Conservation (phyloP, 495 filamentous ascomycete species). For the Sporormia fimetaria region DNA sequence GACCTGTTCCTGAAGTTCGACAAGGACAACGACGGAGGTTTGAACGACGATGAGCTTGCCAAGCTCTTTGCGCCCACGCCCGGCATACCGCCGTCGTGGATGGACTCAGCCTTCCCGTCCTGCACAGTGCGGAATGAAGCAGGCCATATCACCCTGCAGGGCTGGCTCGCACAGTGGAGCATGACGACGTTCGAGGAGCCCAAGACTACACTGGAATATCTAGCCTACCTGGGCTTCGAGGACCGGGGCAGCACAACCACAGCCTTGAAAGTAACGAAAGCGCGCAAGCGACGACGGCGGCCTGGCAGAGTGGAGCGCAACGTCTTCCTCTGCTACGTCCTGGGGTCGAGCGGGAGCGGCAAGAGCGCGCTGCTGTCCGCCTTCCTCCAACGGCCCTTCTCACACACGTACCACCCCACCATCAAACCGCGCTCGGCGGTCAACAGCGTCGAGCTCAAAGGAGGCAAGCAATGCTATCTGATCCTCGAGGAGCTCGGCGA, state of each 20-base stretch:
- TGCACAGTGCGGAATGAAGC: constrained; percentile 92
- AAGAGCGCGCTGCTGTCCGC: constrained; percentile 84
- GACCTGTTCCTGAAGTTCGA: constrained; percentile 91
- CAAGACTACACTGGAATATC: constrained; percentile 85
- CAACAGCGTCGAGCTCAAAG: constrained; percentile 90
- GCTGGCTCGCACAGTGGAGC: constrained; percentile 97
- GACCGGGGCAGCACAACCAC: constrained; percentile 55
- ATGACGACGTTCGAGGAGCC: constrained; percentile 98
- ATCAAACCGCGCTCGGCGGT: constrained; percentile 88
- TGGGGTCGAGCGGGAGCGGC: constrained; percentile 70
- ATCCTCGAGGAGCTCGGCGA: constrained; percentile 95
- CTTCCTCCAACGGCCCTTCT: constrained; percentile 81
- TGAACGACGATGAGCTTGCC: constrained; percentile 72
- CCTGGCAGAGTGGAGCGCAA: constrained; percentile 83
- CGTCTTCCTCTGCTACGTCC: constrained; percentile 91
- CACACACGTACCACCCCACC: constrained; percentile 77
- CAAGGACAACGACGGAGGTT: constrained; percentile 91
- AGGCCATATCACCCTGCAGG: constrained; percentile 88
- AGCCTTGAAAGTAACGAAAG: constrained; percentile 82
- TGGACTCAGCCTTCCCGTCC: constrained; percentile 75
- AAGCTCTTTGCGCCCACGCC: constrained; percentile 90
- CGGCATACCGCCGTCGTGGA: constrained; percentile 74
- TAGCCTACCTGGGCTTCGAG: constrained; percentile 91
- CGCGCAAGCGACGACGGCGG: constrained; percentile 69
- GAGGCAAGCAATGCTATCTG: constrained; percentile 92